Conservation (phyloP, 768 basidiomycete species). For the Termitomyces sp. region DNA sequence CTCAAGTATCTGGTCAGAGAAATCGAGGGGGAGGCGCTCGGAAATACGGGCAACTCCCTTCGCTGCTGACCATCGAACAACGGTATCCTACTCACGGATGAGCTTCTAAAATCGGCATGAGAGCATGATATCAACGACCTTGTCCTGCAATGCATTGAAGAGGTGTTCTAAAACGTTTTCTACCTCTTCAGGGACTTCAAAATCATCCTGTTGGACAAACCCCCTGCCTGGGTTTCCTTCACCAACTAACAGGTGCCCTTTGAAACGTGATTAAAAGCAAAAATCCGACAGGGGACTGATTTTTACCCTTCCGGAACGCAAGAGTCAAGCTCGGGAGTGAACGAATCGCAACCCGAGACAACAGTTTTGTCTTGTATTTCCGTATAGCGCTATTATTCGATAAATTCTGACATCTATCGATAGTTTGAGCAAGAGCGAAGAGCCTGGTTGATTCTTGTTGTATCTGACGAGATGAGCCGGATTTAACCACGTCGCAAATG, state of each 20-base stretch:
- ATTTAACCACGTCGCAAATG: slow-evolving; percentile 65
- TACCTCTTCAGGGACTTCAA: slow-evolving; percentile 74
- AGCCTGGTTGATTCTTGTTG: slow-evolving; percentile 37
- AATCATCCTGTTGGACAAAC: slow-evolving; percentile 28
- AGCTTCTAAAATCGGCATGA: slow-evolving; percentile 2
- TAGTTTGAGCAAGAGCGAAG: slow-evolving; percentile 34
- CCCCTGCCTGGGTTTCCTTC: slow-evolving; percentile 15
- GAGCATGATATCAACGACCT: slow-evolving; percentile 36
- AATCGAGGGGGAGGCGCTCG: slow-evolving; percentile 71
- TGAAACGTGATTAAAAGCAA: neutral
- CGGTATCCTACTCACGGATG: slow-evolving; percentile 63
- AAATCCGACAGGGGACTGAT: neutral
- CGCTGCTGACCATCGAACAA: slow-evolving; percentile 92
- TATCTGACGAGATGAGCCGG: slow-evolving; percentile 50
- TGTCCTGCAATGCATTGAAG: slow-evolving; percentile 74
- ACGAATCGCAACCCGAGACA: slow-evolving; percentile 59
- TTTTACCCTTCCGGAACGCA: slow-evolving; percentile 37
- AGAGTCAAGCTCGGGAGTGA: slow-evolving; percentile 44
- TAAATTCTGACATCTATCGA: slow-evolving; percentile 37
- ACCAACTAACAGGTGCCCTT: slow-evolving; percentile 27
- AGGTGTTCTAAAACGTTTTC: slow-evolving; percentile 72
- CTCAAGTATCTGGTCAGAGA: slow-evolving; percentile 77
- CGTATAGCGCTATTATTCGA: slow-evolving; percentile 60
- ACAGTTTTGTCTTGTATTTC: slow-evolving; percentile 62
- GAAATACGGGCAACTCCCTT: slow-evolving; percentile 87